phyloP scores from a whole-genome alignment of 2,329 filamentous ascomycete species.

The Alternaria brassicicola region DNA sequence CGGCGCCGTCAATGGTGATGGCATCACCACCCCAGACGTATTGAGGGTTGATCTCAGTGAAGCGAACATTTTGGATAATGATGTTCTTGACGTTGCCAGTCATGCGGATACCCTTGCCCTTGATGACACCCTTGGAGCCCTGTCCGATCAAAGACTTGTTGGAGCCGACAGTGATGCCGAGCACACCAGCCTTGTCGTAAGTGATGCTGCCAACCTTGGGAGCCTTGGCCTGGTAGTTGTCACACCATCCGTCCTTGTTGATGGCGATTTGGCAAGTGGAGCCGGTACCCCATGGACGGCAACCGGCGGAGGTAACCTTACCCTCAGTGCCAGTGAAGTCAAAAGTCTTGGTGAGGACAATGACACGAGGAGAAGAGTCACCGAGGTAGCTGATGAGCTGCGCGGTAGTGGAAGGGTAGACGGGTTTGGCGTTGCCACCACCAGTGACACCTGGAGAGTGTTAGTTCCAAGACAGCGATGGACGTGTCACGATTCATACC shows the following conservation, averaged over 20 bases:
- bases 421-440: constrained; percentile 28
- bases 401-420: constrained; percentile 38
- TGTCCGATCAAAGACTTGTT: constrained; percentile 65
- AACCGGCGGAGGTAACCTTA: constrained; percentile 59
- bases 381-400: constrained; percentile 66
- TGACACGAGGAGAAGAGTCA: constrained; percentile 60
- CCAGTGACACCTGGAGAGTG: constrained; percentile 25
- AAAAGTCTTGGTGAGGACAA: constrained; percentile 62
- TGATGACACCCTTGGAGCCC: constrained; percentile 61
- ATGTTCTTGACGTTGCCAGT: constrained; percentile 56
- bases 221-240: constrained; percentile 63
- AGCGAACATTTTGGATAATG: constrained; percentile 55
- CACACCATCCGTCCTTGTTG: constrained; percentile 62
- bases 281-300: constrained; percentile 59
- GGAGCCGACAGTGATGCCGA: constrained; percentile 60
- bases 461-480: neutral
- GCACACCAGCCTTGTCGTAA: constrained; percentile 59
- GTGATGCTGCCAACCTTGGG: constrained; percentile 52
- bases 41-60: constrained; percentile 52
- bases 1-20: constrained; percentile 39
- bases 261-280: constrained; percentile 66
- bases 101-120: constrained; percentile 63
- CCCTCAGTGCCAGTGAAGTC: constrained; percentile 65
- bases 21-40: constrained; percentile 48
- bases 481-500: constrained; percentile 7